Percentiles rank a stretch among this genome's conserved stretches.
These are phyloP conservation scores for Phaeodactylum tricornutum DNA, from an alignment of 108 stramenopile genomes.

Conservation along the genomic window DNA sequence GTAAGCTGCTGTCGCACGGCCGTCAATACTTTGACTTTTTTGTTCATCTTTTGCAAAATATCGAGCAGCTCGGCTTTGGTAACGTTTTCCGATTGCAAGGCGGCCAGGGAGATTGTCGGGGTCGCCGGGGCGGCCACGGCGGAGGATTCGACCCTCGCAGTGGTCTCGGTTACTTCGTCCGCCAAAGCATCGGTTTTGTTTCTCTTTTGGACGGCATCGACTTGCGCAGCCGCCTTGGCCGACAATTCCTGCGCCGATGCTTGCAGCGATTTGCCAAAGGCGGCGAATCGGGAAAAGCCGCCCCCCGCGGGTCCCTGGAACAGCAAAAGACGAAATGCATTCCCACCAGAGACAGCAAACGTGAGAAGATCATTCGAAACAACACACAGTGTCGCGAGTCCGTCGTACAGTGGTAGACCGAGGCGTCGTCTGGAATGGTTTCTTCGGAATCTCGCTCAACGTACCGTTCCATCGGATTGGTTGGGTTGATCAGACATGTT, in stretches of 20 bases:
- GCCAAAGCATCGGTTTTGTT: background rate
- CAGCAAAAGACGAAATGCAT: background rate
- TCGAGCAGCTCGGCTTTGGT: slow-evolving; percentile 72
- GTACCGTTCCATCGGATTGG: too few species aligned
- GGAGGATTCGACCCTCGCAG: background rate
- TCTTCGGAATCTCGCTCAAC: too few species aligned
- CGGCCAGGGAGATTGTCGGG: slow-evolving; percentile 2
- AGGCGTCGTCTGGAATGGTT: too few species aligned
- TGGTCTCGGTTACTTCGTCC: background rate
- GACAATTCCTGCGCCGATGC: slow-evolving; percentile 15
- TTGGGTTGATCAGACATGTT: too few species aligned
- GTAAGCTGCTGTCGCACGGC: slow-evolving; percentile 37
- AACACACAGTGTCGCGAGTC: background rate
- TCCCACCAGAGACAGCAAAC: background rate
- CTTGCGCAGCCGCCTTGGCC: slow-evolving; percentile 10
- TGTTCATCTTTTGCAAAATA: slow-evolving; percentile 74
- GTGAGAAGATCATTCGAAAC: too few species aligned
- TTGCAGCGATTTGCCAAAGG: slow-evolving; percentile 9
- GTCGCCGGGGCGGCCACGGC: background rate
- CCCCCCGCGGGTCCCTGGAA: background rate
- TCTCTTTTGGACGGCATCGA: background rate
- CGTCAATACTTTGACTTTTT: slow-evolving; percentile 64
- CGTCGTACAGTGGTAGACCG: too few species aligned
- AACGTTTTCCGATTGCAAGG: slow-evolving; percentile 11
- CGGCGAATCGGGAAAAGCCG: slow-evolving; percentile 7